Conservation (phyloP, 2,329 filamentous ascomycete genomes). For the Colletotrichum tanaceti region DNA sequence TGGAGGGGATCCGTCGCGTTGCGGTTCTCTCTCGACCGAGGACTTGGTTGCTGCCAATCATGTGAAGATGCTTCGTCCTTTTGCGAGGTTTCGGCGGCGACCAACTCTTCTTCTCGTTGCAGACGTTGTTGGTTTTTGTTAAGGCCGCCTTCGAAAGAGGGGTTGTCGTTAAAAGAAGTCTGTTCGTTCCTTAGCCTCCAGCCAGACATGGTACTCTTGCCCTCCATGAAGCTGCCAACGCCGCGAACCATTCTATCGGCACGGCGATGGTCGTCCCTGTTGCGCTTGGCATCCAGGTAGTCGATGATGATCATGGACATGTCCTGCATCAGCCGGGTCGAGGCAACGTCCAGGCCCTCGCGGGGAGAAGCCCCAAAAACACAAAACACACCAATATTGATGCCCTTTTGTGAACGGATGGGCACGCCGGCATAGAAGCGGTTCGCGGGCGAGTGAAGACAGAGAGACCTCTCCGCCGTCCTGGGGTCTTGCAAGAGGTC, state of each 20-base stretch:
- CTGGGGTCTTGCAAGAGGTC: slow-evolving; percentile 50
- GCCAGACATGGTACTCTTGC: slow-evolving; percentile 46
- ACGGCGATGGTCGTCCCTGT: slow-evolving; percentile 45
- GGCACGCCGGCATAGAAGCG: slow-evolving; percentile 57
- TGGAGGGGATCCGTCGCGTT: no score
- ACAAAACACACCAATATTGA: slow-evolving; percentile 57
- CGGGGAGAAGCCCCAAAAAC: slow-evolving; percentile 49
- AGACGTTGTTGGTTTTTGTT: slow-evolving; percentile 39
- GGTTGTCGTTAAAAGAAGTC: slow-evolving; percentile 28
- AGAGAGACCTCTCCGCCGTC: slow-evolving; percentile 46
- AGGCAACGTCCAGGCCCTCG: slow-evolving; percentile 45
- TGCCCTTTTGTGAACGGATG: slow-evolving; percentile 52
- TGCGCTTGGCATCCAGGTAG: slow-evolving; percentile 50
- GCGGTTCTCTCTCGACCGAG: neutral
- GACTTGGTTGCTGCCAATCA: neutral
- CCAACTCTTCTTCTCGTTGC: slow-evolving; percentile 42
- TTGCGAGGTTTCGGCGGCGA: slow-evolving; percentile 47
- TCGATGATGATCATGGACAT: slow-evolving; percentile 49
- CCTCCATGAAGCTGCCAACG: slow-evolving; percentile 52
- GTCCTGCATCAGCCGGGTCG: slow-evolving; percentile 44
- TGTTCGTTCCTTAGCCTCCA: slow-evolving; percentile 39
- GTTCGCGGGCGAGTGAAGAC: slow-evolving; percentile 42
- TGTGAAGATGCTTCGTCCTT: neutral
- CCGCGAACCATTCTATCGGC: slow-evolving; percentile 53
- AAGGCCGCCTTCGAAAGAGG: slow-evolving; percentile 37